phyloP scores from a whole-genome alignment of 106 monocot species.

The Cymbidium sinense region DNA sequence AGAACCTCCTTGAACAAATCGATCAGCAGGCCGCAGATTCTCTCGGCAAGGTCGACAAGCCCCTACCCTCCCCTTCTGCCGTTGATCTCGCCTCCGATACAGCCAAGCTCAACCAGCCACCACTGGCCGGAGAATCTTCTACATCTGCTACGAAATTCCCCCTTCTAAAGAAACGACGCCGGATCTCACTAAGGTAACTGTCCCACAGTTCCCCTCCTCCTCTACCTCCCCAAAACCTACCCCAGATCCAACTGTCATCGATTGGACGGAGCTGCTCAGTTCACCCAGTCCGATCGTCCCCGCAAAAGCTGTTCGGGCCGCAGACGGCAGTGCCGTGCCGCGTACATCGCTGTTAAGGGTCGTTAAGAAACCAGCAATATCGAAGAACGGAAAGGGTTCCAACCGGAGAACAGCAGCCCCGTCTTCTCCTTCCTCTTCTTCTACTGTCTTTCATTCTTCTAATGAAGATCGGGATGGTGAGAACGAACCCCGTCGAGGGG shows the following conservation, averaged over 20 bases:
- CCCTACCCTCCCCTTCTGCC: slow-evolving; percentile 6
- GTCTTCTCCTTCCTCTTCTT: neutral
- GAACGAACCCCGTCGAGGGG: neutral
- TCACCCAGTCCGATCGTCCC: slow-evolving; percentile 22
- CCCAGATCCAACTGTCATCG: slow-evolving; percentile 19
- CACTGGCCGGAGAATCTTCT: neutral
- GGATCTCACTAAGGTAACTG: neutral
- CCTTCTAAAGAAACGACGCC: neutral
- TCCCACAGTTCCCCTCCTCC: neutral
- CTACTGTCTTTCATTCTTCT: neutral
- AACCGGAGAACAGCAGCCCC: neutral
- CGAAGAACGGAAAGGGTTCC: neutral
- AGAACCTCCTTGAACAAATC: slow-evolving; percentile 84
- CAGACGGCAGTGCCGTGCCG: neutral
- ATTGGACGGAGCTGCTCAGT: slow-evolving; percentile 80
- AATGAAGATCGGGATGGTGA: slow-evolving; percentile 1
- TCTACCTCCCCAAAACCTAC: neutral
- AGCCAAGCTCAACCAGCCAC: slow-evolving; percentile 17
- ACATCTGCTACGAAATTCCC: neutral
- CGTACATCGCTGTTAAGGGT: neutral
- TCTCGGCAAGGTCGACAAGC: slow-evolving; percentile 22
- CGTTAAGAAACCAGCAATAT: slow-evolving; percentile 12
- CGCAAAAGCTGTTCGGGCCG: neutral
- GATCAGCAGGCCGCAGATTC: slow-evolving; percentile 96
- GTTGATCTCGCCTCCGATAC: slow-evolving; percentile 33